These are phyloP conservation scores for Salix arbutifolia DNA, from an alignment of 345 rosid genomes.

Conservation along the genomic window DNA sequence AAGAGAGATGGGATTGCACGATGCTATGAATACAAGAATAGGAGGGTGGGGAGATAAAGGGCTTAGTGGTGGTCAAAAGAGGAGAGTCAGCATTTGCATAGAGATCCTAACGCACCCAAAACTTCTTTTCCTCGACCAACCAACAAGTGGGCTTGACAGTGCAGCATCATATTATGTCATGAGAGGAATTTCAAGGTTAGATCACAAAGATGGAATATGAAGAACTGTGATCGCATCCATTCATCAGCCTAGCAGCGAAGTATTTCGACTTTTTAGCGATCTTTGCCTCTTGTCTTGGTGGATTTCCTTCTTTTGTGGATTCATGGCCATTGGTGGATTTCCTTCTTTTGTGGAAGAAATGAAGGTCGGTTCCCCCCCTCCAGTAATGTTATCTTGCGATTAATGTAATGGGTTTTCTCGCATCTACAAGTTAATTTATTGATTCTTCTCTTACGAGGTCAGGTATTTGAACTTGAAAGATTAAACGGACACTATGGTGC, in stretches of 20 bases:
- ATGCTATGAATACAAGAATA: constrained; percentile 18
- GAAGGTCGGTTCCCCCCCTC: constrained; percentile 29
- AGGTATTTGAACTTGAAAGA: constrained; percentile 51
- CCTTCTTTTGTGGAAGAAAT: constrained; percentile 61
- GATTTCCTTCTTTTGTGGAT: no score
- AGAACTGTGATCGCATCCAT: constrained; percentile 24
- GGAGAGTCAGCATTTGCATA: constrained; percentile 25
- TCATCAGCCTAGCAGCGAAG: constrained; percentile 25
- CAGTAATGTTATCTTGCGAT: no score
- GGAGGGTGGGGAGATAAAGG: constrained; percentile 26
- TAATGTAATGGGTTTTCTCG: no score
- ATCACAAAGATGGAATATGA: constrained; percentile 8
- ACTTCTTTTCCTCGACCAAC: constrained; percentile 24
- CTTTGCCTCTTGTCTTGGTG: constrained; percentile 23
- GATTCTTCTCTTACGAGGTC: not conserved
- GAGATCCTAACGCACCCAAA: constrained; percentile 20
- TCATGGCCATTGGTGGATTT: constrained; percentile 52
- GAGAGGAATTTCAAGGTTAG: constrained; percentile 5
- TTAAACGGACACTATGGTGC: constrained; percentile 56
- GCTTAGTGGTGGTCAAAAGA: constrained; percentile 23
- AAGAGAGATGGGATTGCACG: constrained; percentile 23
- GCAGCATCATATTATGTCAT: constrained; percentile 26
- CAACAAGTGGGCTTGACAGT: constrained; percentile 27
- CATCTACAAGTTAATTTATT: no score
- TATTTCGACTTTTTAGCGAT: constrained; percentile 15